Evolutionary conservation across 768 basidiomycete genomes (phyloP).

Genomic region (Hericium alpestre): DNA sequence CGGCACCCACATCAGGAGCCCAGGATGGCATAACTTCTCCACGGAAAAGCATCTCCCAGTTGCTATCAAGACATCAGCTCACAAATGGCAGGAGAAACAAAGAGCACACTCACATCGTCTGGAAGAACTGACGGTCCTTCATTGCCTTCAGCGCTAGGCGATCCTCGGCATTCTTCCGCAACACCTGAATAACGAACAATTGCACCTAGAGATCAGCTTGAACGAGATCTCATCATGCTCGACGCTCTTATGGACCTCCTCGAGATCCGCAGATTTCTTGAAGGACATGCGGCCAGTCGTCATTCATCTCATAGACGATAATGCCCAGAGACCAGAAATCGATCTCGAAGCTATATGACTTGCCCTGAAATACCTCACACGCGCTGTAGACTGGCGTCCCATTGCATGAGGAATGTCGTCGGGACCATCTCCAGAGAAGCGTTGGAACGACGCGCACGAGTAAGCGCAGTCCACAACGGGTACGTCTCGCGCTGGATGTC

Average conservation of each 20-base stretch:
- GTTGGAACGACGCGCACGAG: neutral
- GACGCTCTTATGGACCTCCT: neutral
- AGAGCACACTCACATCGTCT: neutral
- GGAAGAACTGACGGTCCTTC: neutral
- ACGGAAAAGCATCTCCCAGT: neutral
- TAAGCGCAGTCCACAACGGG: neutral
- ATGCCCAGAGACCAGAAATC: conserved; percentile 98
- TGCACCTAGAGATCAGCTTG: neutral
- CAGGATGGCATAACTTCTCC: neutral
- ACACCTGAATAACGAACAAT: neutral
- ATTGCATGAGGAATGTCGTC: too few relatives aligned
- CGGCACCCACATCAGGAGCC: neutral
- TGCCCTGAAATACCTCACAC: conserved; percentile 1
- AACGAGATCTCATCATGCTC: neutral
- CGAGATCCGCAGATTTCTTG: neutral
- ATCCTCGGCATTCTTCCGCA: neutral
- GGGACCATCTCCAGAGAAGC: too few relatives aligned
- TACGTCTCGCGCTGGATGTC: neutral
- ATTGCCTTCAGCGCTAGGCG: neutral
- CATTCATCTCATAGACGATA: conserved; percentile 73
- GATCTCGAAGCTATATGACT: conserved; percentile 28
- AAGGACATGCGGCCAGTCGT: conserved; percentile 24
- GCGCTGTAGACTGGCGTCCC: conserved; percentile 6
- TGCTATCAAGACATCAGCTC: neutral
- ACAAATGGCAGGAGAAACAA: too few relatives aligned